Percentiles rank a stretch among this genome's conserved stretches.
Evolutionary conservation across 2,329 filamentous ascomycete species (phyloP).

Genomic region (Xylariaceae sp.): DNA sequence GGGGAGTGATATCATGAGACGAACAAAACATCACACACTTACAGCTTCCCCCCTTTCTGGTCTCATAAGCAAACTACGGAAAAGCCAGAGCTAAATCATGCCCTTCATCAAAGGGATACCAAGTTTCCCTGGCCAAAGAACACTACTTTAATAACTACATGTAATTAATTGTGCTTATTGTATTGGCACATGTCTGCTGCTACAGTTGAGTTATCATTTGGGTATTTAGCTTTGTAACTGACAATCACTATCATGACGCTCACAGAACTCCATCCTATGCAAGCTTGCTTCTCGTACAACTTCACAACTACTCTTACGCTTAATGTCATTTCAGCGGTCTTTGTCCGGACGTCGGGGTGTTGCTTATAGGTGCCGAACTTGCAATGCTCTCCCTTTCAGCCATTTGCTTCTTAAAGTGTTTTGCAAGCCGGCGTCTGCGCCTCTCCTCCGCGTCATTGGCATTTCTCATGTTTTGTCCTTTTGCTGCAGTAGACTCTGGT

Average conservation of each 20-base stretch:
- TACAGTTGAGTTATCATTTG: background rate
- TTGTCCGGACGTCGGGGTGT: conserved; percentile 33
- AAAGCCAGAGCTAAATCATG: no score
- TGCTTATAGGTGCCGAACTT: conserved; percentile 23
- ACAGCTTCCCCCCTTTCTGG: no score
- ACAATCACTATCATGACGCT: background rate
- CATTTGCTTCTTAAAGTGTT: conserved; percentile 24
- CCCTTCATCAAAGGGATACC: no score
- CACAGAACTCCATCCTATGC: conserved; percentile 10
- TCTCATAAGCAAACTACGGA: no score
- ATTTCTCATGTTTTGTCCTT: background rate
- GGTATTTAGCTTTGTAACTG: conserved; percentile 10
- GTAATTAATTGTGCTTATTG: background rate
- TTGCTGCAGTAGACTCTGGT: background rate
- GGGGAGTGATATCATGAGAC: no score
- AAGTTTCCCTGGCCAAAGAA: no score
- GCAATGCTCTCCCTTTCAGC: conserved; percentile 18
- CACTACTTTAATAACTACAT: no score
- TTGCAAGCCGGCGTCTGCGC: conserved; percentile 16
- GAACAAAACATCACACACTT: no score
- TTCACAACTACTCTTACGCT: background rate
- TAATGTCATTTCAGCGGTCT: conserved; percentile 12
- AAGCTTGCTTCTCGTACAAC: background rate
- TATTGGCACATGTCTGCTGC: background rate
- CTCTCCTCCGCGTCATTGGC: conserved; percentile 19